Evolutionary conservation across 495 filamentous ascomycete species (phyloP).

Genomic region (Hyaloscypha bicolor): DNA sequence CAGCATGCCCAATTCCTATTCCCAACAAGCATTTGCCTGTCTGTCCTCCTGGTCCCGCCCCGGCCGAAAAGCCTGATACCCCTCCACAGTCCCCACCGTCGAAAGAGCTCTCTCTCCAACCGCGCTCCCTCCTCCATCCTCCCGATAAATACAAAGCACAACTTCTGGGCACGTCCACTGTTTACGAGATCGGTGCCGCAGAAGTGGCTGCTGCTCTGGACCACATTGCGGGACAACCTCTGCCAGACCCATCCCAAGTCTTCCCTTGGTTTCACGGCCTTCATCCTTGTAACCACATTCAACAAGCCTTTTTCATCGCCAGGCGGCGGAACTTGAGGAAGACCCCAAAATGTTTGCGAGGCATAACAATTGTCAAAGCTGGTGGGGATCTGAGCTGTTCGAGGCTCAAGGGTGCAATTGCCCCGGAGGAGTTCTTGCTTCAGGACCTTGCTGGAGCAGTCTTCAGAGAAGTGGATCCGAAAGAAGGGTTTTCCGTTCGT

Average conservation of each 20-base stretch:
- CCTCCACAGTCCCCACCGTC: slow-evolving; percentile 67
- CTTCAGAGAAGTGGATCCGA: slow-evolving; percentile 64
- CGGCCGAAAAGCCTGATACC: slow-evolving; percentile 59
- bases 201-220: slow-evolving; percentile 72
- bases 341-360: slow-evolving; percentile 78
- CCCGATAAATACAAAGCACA: slow-evolving; percentile 61
- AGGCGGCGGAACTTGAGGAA: slow-evolving; percentile 70
- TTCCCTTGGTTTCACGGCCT: slow-evolving; percentile 99
- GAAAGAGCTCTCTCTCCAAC: slow-evolving; percentile 51
- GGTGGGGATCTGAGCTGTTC: slow-evolving; percentile 75
- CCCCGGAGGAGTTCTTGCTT: slow-evolving; percentile 74
- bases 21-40: slow-evolving; percentile 90
- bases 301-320: slow-evolving; percentile 84
- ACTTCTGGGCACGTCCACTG: slow-evolving; percentile 56
- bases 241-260: slow-evolving; percentile 80
- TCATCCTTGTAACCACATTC: slow-evolving; percentile 86
- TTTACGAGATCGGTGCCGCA: slow-evolving; percentile 73
- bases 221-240: slow-evolving; percentile 70
- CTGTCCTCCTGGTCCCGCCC: slow-evolving; percentile 77
- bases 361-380: slow-evolving; percentile 85
- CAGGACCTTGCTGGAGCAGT: slow-evolving; percentile 30
- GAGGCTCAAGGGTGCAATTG: slow-evolving; percentile 83
- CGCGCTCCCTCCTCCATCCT: slow-evolving; percentile 73
- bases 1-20: slow-evolving; percentile 56
- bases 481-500: slow-evolving; percentile 78